Base-by-base conservation (phyloP, 2,329 filamentous ascomycete species). In the Cercospora sp. region DNA sequence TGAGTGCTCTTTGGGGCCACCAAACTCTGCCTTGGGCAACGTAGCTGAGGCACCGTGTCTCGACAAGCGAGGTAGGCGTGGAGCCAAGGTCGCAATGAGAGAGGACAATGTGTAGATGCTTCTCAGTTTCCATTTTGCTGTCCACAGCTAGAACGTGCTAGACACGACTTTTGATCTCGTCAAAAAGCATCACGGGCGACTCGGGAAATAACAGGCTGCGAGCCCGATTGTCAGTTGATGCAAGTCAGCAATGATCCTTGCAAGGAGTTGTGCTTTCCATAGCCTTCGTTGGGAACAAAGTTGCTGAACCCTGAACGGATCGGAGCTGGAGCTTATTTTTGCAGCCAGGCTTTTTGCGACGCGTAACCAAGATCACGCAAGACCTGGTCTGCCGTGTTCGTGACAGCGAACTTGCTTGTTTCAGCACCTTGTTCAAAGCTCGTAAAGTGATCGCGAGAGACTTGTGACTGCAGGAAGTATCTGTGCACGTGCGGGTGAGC, bases 191-290 rank as follows among this genome's bases (percentile, higher is more conserved):
- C 48, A 55, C 48, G 48, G 48, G 5, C 4, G 23, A 26, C 20
- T 16, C 48, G 48, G 23, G 23, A 6, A 5, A 28, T 30, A 16
- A 55, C 26, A 13, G 13, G 23, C 48, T 55, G 48, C 48, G 20
- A 48, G 23, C 26, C 23, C 16, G 48, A 55, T n/a, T 55, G 48
- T 28, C 48, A 26, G 10, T 16, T 30, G 48, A 16, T 26, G 48
- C 36, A 61, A 5, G 59, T 42, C 16, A 51, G 42, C 60, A 53
- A 20, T 23, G 60, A 53, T 63, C 60, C 60, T 63, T 63, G 60
- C 42, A 26, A 53, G 60, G 60, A 61, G 59, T 45, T 16, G 48
- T 55, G 48, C 23, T 31, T 60, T 61, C 33, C 20, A 42, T 26
- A 61, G 20, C 36, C 59, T 30, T 5, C 18, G 48, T 53, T 53